Evolutionary conservation across 805 yeast species (phyloP), one percentile per base, ranked within the genome.

Genomic region (Wickerhamomyces xylosicus): DNA sequence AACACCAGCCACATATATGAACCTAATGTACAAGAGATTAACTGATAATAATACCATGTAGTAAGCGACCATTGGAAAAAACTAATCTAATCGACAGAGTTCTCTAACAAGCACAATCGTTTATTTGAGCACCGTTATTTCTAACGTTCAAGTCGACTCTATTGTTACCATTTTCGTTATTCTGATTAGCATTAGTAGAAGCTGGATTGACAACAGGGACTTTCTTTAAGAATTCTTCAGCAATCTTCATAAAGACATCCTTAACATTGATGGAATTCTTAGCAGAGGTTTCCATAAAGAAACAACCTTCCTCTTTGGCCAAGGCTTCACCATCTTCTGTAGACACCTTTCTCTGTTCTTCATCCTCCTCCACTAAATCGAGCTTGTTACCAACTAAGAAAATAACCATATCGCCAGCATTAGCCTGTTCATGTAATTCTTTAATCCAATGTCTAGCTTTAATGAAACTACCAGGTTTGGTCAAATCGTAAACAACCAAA

Each of bases 371-470:
- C 13, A 79, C 74, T 45, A 90, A 66, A 61, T 90, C 98, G 43
- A 76, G 73, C 64, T 90, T 90, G 67, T 89, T 90, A 31, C 96
- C 98, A 21, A 89, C 95, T 31, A 90, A 69, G 3, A 97, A 97
- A 59, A 90, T 87, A 41, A 86, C 77, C 37, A 90, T 90, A 46
- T 82, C 89, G 47, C 85, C 84, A n/a, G 84, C 71, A 25, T 25
- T 25, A 16, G 97, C 97, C 62, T 89, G 97, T 49, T 89, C 95
- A 56, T 86, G 95, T 49, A 90, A 72, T 59, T 90, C 97, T 55
- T 84, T 84, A 40, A 90, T 95, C 98, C 98, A 90, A 63, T 90
- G 97, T 52, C 97, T 82, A 7, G 97, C 97, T 61, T 90, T 87
- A 52, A 87, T 80, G 52, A 90, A 90, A 19, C 95, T 82, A 13